Percentiles rank a stretch among this genome's conserved stretches.
These are phyloP conservation scores for Calycina marina DNA, from an alignment of 2,329 filamentous ascomycete species.

Conservation along the genomic window DNA sequence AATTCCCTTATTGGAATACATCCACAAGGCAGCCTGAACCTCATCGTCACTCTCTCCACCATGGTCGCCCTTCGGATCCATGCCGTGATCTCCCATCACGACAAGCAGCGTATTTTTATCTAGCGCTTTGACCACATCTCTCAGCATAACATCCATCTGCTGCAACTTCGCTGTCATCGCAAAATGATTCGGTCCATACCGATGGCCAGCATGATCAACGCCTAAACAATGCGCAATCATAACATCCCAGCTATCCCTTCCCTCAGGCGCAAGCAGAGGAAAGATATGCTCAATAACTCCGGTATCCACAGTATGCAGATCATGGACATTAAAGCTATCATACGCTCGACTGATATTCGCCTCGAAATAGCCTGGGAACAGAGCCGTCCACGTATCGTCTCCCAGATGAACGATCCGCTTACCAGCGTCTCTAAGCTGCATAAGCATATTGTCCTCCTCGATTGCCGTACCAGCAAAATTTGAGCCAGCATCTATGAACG, in stretches of 20 bases:
- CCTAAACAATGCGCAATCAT: conserved; percentile 87
- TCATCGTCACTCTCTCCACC: conserved; percentile 98
- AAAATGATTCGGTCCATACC: conserved; percentile 83
- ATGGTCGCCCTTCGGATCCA: conserved; percentile 95
- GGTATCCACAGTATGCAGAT: conserved; percentile 91
- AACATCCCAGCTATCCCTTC: conserved; percentile 72
- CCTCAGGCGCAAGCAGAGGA: conserved; percentile 56
- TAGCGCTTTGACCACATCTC: conserved; percentile 52
- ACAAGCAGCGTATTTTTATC: conserved; percentile 81
- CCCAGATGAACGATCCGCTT: conserved; percentile 83
- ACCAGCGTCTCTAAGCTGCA: conserved; percentile 46
- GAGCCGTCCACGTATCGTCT: conserved; percentile 92
- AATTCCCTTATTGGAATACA: conserved; percentile 80
- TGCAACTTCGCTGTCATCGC: conserved; percentile 83
- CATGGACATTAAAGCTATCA: conserved; percentile 97
- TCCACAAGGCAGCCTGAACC: conserved; percentile 88
- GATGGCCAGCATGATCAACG: conserved; percentile 92
- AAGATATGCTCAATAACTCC: conserved; percentile 86
- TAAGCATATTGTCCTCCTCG: conserved; percentile 73
- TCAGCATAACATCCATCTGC: conserved; percentile 78
- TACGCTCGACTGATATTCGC: conserved; percentile 74
- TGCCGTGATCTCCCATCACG: conserved; percentile 98
- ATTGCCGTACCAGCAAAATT: conserved; percentile 94
- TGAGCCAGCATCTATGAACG: conserved; percentile 84
- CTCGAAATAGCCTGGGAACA: conserved; percentile 92